Conservation (phyloP, 148 eudicot species). For the Rheum nobile region DNA sequence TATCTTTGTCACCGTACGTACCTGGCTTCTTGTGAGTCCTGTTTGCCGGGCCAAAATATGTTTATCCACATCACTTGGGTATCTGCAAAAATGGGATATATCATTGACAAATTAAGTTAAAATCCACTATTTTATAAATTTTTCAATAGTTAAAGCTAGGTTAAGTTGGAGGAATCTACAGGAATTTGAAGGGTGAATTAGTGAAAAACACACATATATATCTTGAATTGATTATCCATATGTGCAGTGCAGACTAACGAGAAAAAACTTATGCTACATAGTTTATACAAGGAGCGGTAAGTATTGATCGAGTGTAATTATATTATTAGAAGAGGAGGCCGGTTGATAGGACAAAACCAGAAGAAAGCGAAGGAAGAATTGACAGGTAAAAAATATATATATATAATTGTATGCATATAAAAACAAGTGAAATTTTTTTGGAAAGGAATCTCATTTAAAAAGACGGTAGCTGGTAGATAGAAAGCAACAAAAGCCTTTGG, state of each 20-base stretch:
- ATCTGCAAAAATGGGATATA: constrained; percentile 46
- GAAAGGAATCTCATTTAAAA: constrained; percentile 19
- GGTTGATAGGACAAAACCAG: background rate
- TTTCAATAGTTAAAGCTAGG: too few species aligned
- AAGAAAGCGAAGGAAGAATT: background rate
- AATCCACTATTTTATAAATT: too few species aligned
- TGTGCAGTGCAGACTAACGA: too few species aligned
- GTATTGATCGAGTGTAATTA: too few species aligned
- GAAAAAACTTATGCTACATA: too few species aligned
- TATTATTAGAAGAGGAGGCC: background rate
- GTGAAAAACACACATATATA: too few species aligned
- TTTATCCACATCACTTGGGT: constrained; percentile 96
- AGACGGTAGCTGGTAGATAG: constrained; percentile 9
- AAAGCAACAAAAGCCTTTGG: constrained; percentile 16
- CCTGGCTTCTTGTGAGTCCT: constrained; percentile 96
- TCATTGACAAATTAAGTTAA: background rate
- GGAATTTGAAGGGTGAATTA: too few species aligned
- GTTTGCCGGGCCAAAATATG: constrained; percentile 96
- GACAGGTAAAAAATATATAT: constrained; percentile 7
- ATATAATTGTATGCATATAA: background rate
- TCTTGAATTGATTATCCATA: too few species aligned
- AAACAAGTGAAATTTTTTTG: constrained; percentile 14
- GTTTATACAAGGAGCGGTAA: background rate
- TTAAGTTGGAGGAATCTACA: too few species aligned
- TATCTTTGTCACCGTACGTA: constrained; percentile 5